phyloP scores from a whole-genome alignment of 495 filamentous ascomycete species.

The Penicillium steckii region DNA sequence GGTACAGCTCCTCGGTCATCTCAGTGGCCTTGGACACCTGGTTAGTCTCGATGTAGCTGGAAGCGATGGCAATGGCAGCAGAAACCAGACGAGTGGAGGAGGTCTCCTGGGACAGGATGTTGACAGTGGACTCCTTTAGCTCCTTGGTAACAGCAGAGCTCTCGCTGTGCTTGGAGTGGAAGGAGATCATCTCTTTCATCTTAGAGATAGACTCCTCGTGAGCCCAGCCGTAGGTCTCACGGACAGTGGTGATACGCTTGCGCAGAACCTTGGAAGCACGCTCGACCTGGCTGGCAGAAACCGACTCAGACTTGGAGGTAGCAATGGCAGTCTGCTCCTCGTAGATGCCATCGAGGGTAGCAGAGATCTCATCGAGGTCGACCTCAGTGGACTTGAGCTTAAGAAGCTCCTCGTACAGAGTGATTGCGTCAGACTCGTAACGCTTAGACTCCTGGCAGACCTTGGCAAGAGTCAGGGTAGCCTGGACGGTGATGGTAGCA shows the following conservation, averaged over 20 bases:
- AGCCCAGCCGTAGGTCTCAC: slow-evolving; percentile 35
- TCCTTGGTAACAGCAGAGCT: slow-evolving; percentile 18
- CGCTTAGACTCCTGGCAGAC: slow-evolving; percentile 36
- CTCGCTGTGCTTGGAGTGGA: slow-evolving; percentile 31
- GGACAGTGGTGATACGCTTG: slow-evolving; percentile 27
- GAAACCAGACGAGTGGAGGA: slow-evolving; percentile 27
- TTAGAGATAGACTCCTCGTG: slow-evolving; percentile 35
- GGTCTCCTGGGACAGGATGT: slow-evolving; percentile 30
- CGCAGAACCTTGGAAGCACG: slow-evolving; percentile 25
- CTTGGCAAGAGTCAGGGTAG: slow-evolving; percentile 34
- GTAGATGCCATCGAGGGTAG: slow-evolving; percentile 35
- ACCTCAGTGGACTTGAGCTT: slow-evolving; percentile 26
- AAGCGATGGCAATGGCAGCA: slow-evolving; percentile 32
- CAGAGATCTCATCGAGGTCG: slow-evolving; percentile 32
- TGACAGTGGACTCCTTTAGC: slow-evolving; percentile 32
- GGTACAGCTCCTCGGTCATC: slow-evolving; percentile 35
- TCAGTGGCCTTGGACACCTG: slow-evolving; percentile 30
- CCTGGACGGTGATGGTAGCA: slow-evolving; percentile 36
- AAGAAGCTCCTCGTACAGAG: slow-evolving; percentile 33
- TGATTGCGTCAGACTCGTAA: slow-evolving; percentile 32
- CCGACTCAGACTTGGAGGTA: slow-evolving; percentile 15
- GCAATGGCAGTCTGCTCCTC: slow-evolving; percentile 33
- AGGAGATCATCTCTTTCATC: slow-evolving; percentile 31
- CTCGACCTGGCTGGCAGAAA: slow-evolving; percentile 26
- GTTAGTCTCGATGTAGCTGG: slow-evolving; percentile 31